Conservation (phyloP, 176 grass and related monocot genomes). For the Oryza glaberrima region DNA sequence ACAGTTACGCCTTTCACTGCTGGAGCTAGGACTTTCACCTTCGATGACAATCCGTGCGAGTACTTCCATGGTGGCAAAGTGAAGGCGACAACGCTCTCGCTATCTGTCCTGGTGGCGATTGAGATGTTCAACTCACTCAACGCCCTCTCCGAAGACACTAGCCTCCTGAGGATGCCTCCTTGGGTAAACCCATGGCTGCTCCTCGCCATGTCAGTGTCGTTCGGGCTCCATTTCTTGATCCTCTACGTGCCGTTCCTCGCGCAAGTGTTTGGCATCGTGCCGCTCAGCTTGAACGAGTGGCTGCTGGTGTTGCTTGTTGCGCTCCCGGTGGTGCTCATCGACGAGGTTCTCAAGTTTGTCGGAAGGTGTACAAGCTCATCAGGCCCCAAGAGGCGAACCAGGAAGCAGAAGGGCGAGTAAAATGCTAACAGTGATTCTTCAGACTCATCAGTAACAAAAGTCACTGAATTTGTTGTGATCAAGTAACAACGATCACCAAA, state of each 20-base stretch:
- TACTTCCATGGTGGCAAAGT: constrained; percentile 94
- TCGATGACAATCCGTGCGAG: constrained; percentile 72
- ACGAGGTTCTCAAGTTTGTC: constrained; percentile 88
- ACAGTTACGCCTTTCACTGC: constrained; percentile 76
- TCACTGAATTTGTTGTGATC: constrained; percentile 42
- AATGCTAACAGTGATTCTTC: constrained; percentile 45
- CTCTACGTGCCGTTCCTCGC: constrained; percentile 88
- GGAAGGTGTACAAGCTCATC: constrained; percentile 56
- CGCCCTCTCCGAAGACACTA: constrained; percentile 87
- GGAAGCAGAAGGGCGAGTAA: constrained; percentile 80
- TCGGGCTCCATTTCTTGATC: constrained; percentile 93
- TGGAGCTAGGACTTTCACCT: constrained; percentile 68
- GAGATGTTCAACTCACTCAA: constrained; percentile 99
- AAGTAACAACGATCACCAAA: constrained; percentile 40
- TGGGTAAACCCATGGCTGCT: constrained; percentile 97
- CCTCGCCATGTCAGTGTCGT: constrained; percentile 79
- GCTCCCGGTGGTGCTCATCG: constrained; percentile 77
- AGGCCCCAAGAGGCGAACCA: constrained; percentile 41
- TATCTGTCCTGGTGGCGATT: constrained; percentile 86
- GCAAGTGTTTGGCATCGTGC: constrained; percentile 82
- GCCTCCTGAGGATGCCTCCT: constrained; percentile 88
- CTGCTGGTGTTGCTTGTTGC: constrained; percentile 82
- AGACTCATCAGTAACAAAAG: constrained; percentile 34
- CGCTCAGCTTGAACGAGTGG: constrained; percentile 89
- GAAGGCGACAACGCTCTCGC: constrained; percentile 83